phyloP scores from a whole-genome alignment of 306 rosid species.

The Sphenostylis stenocarpa region DNA sequence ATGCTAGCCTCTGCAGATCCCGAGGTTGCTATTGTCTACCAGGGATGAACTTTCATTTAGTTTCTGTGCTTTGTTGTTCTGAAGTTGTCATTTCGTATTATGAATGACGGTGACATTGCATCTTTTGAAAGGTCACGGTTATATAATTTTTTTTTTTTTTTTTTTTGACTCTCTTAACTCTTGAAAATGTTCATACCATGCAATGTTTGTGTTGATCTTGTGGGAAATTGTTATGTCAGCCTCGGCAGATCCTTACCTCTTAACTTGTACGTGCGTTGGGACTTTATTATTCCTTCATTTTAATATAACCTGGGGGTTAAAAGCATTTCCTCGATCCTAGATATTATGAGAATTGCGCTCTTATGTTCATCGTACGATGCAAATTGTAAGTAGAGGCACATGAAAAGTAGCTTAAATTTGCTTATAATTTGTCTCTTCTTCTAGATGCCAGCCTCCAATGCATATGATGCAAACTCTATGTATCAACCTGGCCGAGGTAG shows the following conservation, averaged over 20 bases:
- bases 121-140: not conserved
- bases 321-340: not conserved
- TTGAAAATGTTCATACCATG: not conserved
- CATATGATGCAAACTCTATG: slow-evolving; percentile 47
- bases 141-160: not conserved
- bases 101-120: not conserved
- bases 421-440: slow-evolving; percentile 35
- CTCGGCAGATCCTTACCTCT: not conserved
- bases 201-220: not conserved
- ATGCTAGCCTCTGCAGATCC: no score
- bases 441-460: slow-evolving; percentile 65
- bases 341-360: not conserved
- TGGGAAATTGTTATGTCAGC: not conserved
- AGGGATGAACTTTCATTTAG: not conserved
- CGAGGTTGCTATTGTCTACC: not conserved
- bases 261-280: not conserved
- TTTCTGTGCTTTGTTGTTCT: slow-evolving; percentile 1
- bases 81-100: not conserved
- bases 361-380: not conserved
- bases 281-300: not conserved
- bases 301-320: not conserved
- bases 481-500: slow-evolving; percentile 53
- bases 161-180: not conserved
- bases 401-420: slow-evolving; percentile 1
- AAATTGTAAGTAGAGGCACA: not conserved